Percentiles rank a stretch among this genome's conserved stretches.
phyloP scores from a whole-genome alignment of 306 rosid species.

The Trifolium dubium region DNA sequence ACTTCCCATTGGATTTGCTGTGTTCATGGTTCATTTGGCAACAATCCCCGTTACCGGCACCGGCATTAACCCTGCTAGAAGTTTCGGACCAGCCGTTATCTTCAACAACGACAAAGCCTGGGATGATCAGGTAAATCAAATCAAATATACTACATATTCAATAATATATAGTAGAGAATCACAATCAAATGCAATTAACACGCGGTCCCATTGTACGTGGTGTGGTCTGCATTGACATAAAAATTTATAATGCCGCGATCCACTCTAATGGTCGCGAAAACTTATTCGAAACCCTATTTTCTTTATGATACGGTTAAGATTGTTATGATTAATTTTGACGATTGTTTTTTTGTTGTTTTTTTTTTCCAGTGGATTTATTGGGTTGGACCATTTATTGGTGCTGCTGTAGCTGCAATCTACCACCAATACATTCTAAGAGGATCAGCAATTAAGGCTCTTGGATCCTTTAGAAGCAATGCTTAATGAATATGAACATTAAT shows the following conservation, averaged over 20 bases:
- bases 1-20: constrained; percentile 94
- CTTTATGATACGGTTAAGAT: background rate
- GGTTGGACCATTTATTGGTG: constrained; percentile 93
- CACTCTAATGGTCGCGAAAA: background rate
- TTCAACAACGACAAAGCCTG: constrained; percentile 69
- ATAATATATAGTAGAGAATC: background rate
- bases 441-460: constrained; percentile 86
- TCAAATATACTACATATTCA: too few species aligned
- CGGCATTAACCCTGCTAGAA: constrained; percentile 95
- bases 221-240: background rate
- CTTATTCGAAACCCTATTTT: background rate
- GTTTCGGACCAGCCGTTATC: constrained; percentile 94
- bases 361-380: constrained; percentile 86
- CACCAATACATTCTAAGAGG: constrained; percentile 83
- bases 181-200: background rate
- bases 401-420: constrained; percentile 84
- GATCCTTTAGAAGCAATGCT: constrained; percentile 94
- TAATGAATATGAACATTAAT: constrained; percentile 28
- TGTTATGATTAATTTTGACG: background rate
- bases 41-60: constrained; percentile 95
- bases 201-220: background rate
- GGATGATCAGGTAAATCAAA: constrained; percentile 72
- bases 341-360: background rate
- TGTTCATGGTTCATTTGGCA: constrained; percentile 96
- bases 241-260: background rate